phyloP scores from a whole-genome alignment of 2,329 filamentous ascomycete species.

The Penicillium sp. region DNA sequence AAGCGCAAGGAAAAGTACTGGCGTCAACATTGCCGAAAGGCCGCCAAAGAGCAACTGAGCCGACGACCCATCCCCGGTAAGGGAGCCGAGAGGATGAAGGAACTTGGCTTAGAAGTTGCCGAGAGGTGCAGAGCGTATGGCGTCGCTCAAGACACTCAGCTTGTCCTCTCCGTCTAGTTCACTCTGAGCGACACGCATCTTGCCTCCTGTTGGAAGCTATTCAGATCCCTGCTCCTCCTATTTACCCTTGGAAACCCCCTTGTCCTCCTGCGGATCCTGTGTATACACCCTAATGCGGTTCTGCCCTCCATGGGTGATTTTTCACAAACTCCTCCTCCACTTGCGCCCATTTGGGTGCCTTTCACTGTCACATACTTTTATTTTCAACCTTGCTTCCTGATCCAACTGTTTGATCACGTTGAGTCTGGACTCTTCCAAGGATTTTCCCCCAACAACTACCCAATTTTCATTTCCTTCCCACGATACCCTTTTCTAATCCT shows the following conservation, averaged over 20 bases:
- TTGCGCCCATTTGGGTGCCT: constrained; percentile 17
- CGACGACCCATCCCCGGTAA: constrained; percentile 68
- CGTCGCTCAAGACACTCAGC: constrained; percentile 47
- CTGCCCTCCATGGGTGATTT: constrained; percentile 18
- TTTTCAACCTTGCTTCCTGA: constrained; percentile 19
- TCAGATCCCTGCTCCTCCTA: no score
- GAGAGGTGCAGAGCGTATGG: constrained; percentile 69
- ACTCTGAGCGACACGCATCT: constrained; percentile 1
- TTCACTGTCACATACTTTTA: constrained; percentile 22
- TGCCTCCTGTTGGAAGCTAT: no score
- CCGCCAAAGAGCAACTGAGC: constrained; percentile 60
- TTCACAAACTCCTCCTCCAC: constrained; percentile 9
- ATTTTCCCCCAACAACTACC: constrained; percentile 6
- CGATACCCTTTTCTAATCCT: constrained; percentile 14
- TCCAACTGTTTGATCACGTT: constrained; percentile 17
- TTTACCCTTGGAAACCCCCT: no score
- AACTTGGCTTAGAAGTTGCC: constrained; percentile 82
- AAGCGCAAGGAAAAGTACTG: constrained; percentile 88
- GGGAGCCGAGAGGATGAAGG: constrained; percentile 87
- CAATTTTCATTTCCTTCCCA: neutral
- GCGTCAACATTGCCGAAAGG: constrained; percentile 81
- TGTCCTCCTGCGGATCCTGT: no score
- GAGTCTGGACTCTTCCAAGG: constrained; percentile 5
- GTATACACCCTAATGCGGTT: neutral
- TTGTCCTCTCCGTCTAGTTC: constrained; percentile 64